Conservation (phyloP, 495 filamentous ascomycete genomes). For the Symbiotaphrina buchneri region DNA sequence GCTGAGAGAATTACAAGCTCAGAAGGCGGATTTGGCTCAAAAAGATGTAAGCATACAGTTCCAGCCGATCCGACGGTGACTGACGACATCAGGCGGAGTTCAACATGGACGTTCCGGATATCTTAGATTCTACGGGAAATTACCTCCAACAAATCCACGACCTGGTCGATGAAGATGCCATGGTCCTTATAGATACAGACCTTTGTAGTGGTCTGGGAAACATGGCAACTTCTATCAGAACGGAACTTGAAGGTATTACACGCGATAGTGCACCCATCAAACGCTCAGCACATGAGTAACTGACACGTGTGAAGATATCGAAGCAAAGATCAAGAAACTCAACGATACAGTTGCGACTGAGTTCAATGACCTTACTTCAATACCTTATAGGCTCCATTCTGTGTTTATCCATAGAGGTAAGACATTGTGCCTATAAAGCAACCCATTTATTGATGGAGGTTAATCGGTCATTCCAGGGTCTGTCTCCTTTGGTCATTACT, state of each 20-base stretch:
- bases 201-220: constrained; percentile 9
- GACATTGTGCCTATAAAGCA: neutral
- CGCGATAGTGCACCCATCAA: no score
- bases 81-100: neutral
- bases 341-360: constrained; percentile 31
- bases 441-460: no score
- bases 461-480: no score
- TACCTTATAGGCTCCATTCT: constrained; percentile 69
- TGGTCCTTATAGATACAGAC: constrained; percentile 3
- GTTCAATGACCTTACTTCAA: constrained; percentile 31
- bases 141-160: no score
- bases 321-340: constrained; percentile 23
- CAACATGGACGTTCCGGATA: neutral
- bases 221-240: constrained; percentile 5
- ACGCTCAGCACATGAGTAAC: no score
- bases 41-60: constrained; percentile 16
- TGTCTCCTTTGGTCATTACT: constrained; percentile 69
- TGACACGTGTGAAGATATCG: constrained; percentile 13
- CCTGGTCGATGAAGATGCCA: neutral
- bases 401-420: constrained; percentile 72
- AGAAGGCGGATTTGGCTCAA: constrained; percentile 21
- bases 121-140: no score
- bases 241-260: no score
- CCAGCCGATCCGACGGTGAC: neutral
- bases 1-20: constrained; percentile 28